Percentiles rank a stretch among this genome's conserved stretches.
phyloP scores from a whole-genome alignment of 495 filamentous ascomycete genomes.

The Physcia stellaris region DNA sequence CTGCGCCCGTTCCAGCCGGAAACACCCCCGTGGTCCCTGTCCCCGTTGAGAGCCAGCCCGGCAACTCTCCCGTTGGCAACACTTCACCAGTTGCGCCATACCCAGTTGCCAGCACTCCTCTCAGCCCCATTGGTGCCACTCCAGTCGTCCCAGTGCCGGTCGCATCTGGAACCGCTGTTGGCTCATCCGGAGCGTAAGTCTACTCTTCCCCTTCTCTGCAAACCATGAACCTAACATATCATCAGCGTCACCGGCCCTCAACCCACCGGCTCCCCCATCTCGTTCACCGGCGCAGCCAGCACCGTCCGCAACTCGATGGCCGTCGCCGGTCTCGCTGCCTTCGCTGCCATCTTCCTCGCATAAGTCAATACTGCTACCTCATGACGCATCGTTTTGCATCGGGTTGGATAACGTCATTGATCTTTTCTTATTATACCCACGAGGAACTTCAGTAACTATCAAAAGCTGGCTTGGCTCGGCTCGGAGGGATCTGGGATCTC shows the following conservation, averaged over 20 bases:
- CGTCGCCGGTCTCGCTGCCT: conserved; percentile 35
- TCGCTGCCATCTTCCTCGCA: conserved; percentile 39
- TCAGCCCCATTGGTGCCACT: conserved; percentile 1
- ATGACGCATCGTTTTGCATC: no score
- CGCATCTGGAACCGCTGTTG: neutral
- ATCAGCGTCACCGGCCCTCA: conserved; percentile 12
- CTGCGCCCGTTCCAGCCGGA: conserved; percentile 13
- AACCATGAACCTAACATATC: neutral
- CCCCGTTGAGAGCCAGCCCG: conserved; percentile 12
- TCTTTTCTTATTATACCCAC: no score
- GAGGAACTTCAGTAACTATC: no score
- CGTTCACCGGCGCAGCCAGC: conserved; percentile 36
- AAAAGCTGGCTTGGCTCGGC: no score
- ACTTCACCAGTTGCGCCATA: conserved; percentile 9
- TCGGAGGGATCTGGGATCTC: no score
- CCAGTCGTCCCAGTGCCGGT: conserved; percentile 3
- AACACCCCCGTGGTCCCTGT: no score
- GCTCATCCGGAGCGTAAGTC: neutral
- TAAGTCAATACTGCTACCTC: conserved; percentile 21
- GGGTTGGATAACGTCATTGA: no score
- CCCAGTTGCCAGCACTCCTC: no score
- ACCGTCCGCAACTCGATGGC: conserved; percentile 33
- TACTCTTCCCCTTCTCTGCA: neutral
- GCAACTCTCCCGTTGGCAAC: conserved; percentile 21
- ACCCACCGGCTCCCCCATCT: conserved; percentile 16